Evolutionary conservation across 768 basidiomycete species (phyloP).

Genomic region (Xerocomus spinulosus): DNA sequence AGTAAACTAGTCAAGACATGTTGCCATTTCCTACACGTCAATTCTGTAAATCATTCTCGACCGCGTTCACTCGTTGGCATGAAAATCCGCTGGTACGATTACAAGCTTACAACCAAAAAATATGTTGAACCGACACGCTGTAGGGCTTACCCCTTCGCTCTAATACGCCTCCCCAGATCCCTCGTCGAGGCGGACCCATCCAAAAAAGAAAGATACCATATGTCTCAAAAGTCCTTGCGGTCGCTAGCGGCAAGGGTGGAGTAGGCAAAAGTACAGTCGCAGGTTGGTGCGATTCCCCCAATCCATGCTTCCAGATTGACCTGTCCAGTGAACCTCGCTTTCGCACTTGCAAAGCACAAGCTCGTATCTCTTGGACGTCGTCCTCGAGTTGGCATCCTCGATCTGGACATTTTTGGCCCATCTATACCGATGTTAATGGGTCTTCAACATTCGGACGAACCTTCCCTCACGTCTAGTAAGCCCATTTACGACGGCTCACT

Average conservation of each 20-base stretch:
- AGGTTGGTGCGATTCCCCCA: slow-evolving; percentile 41
- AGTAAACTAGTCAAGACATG: too few relatives aligned
- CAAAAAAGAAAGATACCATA: slow-evolving; percentile 59
- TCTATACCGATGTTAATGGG: slow-evolving; percentile 93
- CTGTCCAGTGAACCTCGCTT: slow-evolving; percentile 71
- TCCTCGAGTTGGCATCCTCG: slow-evolving; percentile 79
- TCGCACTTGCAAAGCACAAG: slow-evolving; percentile 54
- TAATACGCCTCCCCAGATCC: slow-evolving; percentile 51
- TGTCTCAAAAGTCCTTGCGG: slow-evolving; percentile 76
- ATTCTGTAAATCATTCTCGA: slow-evolving; percentile 17
- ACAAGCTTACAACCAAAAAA: background rate
- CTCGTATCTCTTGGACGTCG: slow-evolving; percentile 31
- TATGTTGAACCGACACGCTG: slow-evolving; percentile 18
- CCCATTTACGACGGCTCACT: background rate
- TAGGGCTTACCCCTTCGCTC: slow-evolving; percentile 33
- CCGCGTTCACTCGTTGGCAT: slow-evolving; percentile 28
- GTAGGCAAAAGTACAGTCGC: slow-evolving; percentile 95
- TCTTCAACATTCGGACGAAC: slow-evolving; percentile 72
- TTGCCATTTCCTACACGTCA: background rate
- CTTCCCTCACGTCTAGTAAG: slow-evolving; percentile 66
- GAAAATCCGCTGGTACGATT: slow-evolving; percentile 53
- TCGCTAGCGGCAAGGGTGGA: slow-evolving; percentile 93
- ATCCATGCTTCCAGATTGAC: slow-evolving; percentile 7
- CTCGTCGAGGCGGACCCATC: slow-evolving; percentile 50
- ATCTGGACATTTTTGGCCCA: slow-evolving; percentile 95